Evolutionary conservation across 208 protist species (phyloP), one percentile per base, ranked within the genome.

Genomic region (Crithidia mellificae): DNA sequence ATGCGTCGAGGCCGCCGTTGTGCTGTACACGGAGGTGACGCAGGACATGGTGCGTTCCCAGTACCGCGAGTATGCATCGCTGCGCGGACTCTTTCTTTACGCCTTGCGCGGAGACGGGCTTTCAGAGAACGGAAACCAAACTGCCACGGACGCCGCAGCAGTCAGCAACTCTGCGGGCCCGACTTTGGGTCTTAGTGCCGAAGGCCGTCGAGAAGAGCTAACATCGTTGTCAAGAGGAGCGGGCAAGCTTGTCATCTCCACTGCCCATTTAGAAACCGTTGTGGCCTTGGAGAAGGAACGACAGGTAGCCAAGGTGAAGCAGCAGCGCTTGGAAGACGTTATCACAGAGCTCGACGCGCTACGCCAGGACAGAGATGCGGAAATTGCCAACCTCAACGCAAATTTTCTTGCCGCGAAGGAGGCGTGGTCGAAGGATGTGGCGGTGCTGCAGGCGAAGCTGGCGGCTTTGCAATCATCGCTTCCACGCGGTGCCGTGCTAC

Each of bases 371-470:
- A 61, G 84, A 1, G 84, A 90, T 62, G 68, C 63, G 50, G 87
- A 93, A 43, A 82, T 93, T 24, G 65, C 43, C 3, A 68, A 77
- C 15, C 47, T 93, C 36, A 63, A 84, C 27, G 20, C 49, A 25
- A 93, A 85, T 63, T 85, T 89, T 63, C 55, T 57, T 17, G 70
- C 70, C 1, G 79, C 84, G 0, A 80, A 88, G 49, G 77, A 78
- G 9, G 73, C 55, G 30, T 93, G 87, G 84, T 52, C 76, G 34
- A 77, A 55, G 46, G 84, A 90, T 58, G 62, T 89, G 17, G 68
- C 68, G 1, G 80, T 88, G 5, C 65, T 93, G 27, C 78, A 85
- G 58, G 75, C 82, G 15, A 85, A 90, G 44, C 59, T 93, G 32
- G 59, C 58, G 0, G 73, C 84, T 11, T 43, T 90, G 50, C 80